Conservation (phyloP, 768 basidiomycete species). For the Leccinum disarticulatum region DNA sequence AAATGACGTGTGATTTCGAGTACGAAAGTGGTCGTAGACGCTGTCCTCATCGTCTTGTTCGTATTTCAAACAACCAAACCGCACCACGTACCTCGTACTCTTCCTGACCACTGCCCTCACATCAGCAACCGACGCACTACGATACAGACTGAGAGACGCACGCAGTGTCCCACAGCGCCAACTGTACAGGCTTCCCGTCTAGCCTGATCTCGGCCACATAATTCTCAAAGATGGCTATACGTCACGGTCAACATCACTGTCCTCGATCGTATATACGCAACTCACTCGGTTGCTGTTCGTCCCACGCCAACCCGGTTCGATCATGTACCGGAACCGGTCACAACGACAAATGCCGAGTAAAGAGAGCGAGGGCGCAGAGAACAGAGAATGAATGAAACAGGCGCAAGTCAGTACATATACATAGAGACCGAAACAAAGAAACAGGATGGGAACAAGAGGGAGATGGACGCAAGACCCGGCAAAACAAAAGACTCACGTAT, state of each 20-base stretch:
- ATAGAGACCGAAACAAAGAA: neutral
- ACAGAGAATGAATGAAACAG: neutral
- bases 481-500: slow-evolving; percentile 65
- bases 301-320: neutral
- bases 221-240: slow-evolving; percentile 87
- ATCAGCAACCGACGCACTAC: neutral
- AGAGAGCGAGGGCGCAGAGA: neutral
- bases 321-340: neutral
- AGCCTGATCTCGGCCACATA: slow-evolving; percentile 98
- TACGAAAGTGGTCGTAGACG: slow-evolving; percentile 96
- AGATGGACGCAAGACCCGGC: neutral
- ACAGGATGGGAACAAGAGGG: no score
- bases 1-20: slow-evolving; percentile 97
- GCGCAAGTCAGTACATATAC: neutral
- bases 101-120: slow-evolving; percentile 79
- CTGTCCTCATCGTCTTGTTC: slow-evolving; percentile 34
- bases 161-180: slow-evolving; percentile 99
- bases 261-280: slow-evolving; percentile 2
- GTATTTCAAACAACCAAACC: neutral
- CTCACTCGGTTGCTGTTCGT: slow-evolving; percentile 48
- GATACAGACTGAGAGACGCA: slow-evolving; percentile 40
- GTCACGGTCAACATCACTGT: neutral
- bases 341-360: neutral
- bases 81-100: slow-evolving; percentile 78
- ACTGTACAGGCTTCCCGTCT: slow-evolving; percentile 95